Conservation (phyloP, 148 eudicot species). For the Heliamphora exappendiculata region DNA sequence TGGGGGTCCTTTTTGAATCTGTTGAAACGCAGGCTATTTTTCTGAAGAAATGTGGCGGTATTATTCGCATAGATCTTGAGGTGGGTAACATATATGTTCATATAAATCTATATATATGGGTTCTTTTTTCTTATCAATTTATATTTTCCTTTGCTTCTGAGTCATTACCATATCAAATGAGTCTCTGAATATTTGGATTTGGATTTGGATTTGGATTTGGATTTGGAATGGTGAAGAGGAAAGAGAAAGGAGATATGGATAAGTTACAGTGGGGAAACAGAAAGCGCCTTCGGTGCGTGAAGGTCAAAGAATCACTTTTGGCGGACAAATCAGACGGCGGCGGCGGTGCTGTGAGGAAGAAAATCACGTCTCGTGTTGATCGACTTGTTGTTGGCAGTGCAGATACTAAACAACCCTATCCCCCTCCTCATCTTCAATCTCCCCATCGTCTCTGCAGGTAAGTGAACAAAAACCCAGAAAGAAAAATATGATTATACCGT, state of each 20-base stretch:
- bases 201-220: neutral
- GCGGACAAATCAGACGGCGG: constrained; percentile 4
- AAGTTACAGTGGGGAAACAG: constrained; percentile 54
- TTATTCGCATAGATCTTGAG: constrained; percentile 25
- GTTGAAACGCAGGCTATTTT: constrained; percentile 6
- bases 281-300: constrained; percentile 40
- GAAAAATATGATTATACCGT: neutral
- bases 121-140: neutral
- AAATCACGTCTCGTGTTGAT: constrained; percentile 31
- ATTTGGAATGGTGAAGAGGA: neutral
- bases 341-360: constrained; percentile 17
- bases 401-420: constrained; percentile 2
- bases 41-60: neutral
- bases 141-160: neutral
- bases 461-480: neutral
- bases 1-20: constrained; percentile 4
- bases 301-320: constrained; percentile 26
- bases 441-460: constrained; percentile 36
- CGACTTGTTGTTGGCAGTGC: constrained; percentile 8
- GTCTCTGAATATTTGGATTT: constrained; percentile 5
- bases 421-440: constrained; percentile 26
- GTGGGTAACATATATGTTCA: constrained; percentile 15
- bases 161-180: neutral
- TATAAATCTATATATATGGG: neutral
- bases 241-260: constrained; percentile 29